These are phyloP conservation scores for Inosperma sp. DNA, from an alignment of 768 basidiomycete species.

Conservation along the genomic window DNA sequence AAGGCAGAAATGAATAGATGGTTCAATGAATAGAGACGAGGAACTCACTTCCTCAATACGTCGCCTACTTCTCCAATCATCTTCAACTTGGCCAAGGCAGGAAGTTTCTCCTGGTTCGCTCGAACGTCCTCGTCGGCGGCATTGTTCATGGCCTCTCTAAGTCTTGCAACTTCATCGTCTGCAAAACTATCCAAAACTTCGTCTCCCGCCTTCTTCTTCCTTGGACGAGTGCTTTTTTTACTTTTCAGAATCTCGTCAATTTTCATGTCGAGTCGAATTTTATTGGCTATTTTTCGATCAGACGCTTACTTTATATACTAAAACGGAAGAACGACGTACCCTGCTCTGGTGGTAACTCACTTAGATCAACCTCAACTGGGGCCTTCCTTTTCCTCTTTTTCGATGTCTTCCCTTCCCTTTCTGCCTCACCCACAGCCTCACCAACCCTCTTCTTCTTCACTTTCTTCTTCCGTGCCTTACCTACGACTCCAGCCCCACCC, in stretches of 20 bases:
- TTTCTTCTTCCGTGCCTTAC: conserved; percentile 35
- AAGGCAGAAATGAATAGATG: conserved; percentile 8
- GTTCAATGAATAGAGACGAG: neutral
- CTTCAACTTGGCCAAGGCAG: conserved; percentile 79
- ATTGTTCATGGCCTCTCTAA: conserved; percentile 82
- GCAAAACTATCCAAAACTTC: conserved; percentile 82
- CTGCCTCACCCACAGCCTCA: neutral
- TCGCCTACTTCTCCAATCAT: conserved; percentile 90
- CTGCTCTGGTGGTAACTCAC: conserved; percentile 70
- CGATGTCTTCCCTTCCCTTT: neutral
- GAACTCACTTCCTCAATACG: conserved; percentile 76
- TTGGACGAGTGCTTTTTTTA: conserved; percentile 61
- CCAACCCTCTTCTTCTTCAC: conserved; percentile 35
- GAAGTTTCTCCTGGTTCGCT: conserved; percentile 72
- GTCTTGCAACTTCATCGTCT: conserved; percentile 85
- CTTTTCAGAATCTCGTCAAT: conserved; percentile 85
- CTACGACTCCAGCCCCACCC: conserved; percentile 25
- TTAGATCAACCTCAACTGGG: conserved; percentile 60
- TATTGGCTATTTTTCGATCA: conserved; percentile 49
- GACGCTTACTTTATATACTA: neutral
- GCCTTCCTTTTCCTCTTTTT: conserved; percentile 52
- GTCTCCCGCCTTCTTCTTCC: conserved; percentile 74
- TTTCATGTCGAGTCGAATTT: conserved; percentile 73
- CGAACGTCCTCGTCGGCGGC: conserved; percentile 84
- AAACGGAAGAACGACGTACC: conserved; percentile 40